A percentile compares a stretch with the other conserved stretches of the same genome.
phyloP scores from a whole-genome alignment of 345 rosid genomes.

The Dipteronia dyeriana region DNA sequence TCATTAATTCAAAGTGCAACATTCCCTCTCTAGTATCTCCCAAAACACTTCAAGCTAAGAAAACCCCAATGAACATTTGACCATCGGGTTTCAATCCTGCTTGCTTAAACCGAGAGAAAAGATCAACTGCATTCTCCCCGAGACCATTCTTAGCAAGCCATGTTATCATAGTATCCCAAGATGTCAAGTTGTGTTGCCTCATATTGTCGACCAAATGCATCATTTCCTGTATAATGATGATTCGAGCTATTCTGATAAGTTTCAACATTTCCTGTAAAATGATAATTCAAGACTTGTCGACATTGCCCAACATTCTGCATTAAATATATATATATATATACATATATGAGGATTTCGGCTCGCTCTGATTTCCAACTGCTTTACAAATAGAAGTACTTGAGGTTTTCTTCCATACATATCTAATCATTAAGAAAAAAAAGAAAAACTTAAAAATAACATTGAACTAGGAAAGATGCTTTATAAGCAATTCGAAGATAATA shows the following conservation, averaged over 20 bases:
- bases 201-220: conserved; percentile 57
- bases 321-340: too few relatives aligned
- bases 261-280: too few relatives aligned
- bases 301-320: conserved; percentile 20
- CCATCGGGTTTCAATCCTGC: conserved; percentile 62
- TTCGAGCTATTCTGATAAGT: too few relatives aligned
- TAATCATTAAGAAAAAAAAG: neutral
- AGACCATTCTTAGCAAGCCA: conserved; percentile 71
- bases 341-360: neutral
- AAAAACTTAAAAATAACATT: too few relatives aligned
- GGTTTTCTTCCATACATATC: neutral
- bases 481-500: too few relatives aligned
- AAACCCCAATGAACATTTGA: conserved; percentile 48
- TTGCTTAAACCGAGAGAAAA: conserved; percentile 62
- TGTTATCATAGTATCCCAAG: conserved; percentile 67
- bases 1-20: too few relatives aligned
- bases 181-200: conserved; percentile 49
- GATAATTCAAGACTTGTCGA: too few relatives aligned
- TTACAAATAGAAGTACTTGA: neutral
- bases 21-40: too few relatives aligned
- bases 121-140: conserved; percentile 83
- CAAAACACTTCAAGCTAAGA: too few relatives aligned
- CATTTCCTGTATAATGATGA: conserved; percentile 16
- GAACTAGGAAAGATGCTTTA: neutral
- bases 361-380: neutral